These are phyloP conservation scores for Diversispora epigaea DNA, from an alignment of 192 early-diverging fungal genomes.

Conservation along the genomic window DNA sequence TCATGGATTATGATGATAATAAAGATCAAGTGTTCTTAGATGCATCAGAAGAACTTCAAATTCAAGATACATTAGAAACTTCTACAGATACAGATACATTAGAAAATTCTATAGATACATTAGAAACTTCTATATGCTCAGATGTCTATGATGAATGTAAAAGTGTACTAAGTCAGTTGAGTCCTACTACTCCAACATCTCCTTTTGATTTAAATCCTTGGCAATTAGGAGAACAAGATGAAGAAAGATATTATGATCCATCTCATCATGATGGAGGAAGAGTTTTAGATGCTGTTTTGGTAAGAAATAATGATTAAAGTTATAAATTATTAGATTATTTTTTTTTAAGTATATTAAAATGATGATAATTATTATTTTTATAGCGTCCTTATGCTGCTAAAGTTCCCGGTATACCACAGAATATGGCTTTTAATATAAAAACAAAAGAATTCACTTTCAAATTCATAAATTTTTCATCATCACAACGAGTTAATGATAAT, in stretches of 20 bases:
- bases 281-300: constrained; percentile 75
- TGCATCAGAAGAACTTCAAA: neutral
- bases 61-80: neutral
- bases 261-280: constrained; percentile 70
- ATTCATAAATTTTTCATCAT: constrained; percentile 49
- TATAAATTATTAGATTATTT: neutral
- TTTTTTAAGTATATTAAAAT: neutral
- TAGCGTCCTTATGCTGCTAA: constrained; percentile 79
- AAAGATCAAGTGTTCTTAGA: neutral
- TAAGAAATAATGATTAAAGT: constrained; percentile 31
- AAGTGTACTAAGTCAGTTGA: neutral
- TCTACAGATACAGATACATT: neutral
- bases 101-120: neutral
- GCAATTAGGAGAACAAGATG: constrained; percentile 38
- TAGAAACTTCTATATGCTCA: neutral
- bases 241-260: constrained; percentile 36
- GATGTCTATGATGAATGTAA: neutral
- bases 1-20: neutral
- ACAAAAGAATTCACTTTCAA: constrained; percentile 61
- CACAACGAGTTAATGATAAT: constrained; percentile 35
- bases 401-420: constrained; percentile 63
- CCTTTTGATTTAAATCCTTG: constrained; percentile 55
- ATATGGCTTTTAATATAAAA: constrained; percentile 58
- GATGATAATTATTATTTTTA: neutral
- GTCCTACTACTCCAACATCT: constrained; percentile 43